Evolutionary conservation across 495 filamentous ascomycete genomes (phyloP).

Genomic region (Penicillium ochrochloron): DNA sequence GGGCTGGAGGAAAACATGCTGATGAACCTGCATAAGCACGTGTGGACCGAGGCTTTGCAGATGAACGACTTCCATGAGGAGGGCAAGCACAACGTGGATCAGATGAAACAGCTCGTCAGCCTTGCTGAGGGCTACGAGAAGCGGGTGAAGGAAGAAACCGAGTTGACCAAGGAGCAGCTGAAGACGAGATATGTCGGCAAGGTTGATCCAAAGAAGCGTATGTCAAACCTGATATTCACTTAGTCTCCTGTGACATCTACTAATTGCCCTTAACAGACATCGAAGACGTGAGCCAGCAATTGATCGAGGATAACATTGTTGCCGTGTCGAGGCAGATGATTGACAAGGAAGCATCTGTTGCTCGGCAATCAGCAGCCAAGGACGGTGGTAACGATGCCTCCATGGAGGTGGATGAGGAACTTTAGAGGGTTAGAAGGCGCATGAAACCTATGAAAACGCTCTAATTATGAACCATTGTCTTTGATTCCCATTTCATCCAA

Average conservation of each 20-base stretch:
- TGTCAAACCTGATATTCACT: constrained; percentile 26
- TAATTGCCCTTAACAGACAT: constrained; percentile 61
- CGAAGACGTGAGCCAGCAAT: constrained; percentile 90
- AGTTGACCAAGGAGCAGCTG: constrained; percentile 94
- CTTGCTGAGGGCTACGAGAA: constrained; percentile 98
- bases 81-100: constrained; percentile 79
- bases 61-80: constrained; percentile 96
- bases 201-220: constrained; percentile 97
- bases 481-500: not conserved
- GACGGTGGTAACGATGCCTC: constrained; percentile 57
- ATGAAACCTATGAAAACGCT: constrained; percentile 28
- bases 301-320: constrained; percentile 99
- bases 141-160: constrained; percentile 96
- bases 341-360: constrained; percentile 89
- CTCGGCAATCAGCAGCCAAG: constrained; percentile 55
- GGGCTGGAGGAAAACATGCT: constrained; percentile 98
- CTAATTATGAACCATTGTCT: constrained; percentile 30
- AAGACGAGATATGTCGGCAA: constrained; percentile 99
- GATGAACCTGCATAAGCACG: constrained; percentile 99
- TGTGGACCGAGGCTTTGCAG: constrained; percentile 96
- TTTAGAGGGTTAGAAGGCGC: constrained; percentile 46
- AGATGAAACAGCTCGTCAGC: constrained; percentile 82
- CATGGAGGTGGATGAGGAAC: constrained; percentile 66
- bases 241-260: constrained; percentile 15
- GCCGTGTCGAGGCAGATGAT: constrained; percentile 97